Percentiles rank a stretch among this genome's conserved stretches.
Evolutionary conservation across 192 early-diverging fungal species (phyloP).

Genomic region (Coemansia sp.): DNA sequence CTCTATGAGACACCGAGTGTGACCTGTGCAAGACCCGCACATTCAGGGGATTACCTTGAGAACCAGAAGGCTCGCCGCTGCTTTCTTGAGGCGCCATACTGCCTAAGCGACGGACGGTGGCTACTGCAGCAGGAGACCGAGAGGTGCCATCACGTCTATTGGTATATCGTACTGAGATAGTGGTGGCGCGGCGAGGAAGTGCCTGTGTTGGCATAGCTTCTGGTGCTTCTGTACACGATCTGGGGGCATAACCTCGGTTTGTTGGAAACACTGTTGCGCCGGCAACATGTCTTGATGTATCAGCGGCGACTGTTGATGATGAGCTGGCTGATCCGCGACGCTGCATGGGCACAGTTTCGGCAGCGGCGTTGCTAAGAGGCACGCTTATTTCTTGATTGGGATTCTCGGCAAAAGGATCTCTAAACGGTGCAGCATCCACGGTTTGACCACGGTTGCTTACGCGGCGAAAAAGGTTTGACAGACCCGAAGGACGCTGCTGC

Average conservation of each 20-base stretch:
- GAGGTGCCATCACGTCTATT: not conserved
- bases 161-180: not conserved
- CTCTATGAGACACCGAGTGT: constrained; percentile 3
- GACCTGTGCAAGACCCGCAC: constrained; percentile 13
- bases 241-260: constrained; percentile 11
- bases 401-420: not conserved
- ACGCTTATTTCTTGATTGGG: not conserved
- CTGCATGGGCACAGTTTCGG: not conserved
- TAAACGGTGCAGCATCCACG: not conserved
- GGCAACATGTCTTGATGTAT: constrained; percentile 10
- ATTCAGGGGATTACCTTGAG: constrained; percentile 1
- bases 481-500: constrained; percentile 10
- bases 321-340: constrained; percentile 31
- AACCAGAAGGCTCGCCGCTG: not conserved
- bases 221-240: not conserved
- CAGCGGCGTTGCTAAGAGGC: constrained; percentile 3
- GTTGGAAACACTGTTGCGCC: constrained; percentile 31
- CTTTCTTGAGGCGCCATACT: not conserved
- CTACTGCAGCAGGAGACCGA: not conserved
- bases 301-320: constrained; percentile 13
- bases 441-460: not conserved
- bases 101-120: too few species aligned
- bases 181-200: not conserved
- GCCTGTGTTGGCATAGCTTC: not conserved
- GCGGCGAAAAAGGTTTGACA: constrained; percentile 18